These are phyloP conservation scores for Pisolithus sp. DNA, from an alignment of 768 basidiomycete species.

Conservation along the genomic window DNA sequence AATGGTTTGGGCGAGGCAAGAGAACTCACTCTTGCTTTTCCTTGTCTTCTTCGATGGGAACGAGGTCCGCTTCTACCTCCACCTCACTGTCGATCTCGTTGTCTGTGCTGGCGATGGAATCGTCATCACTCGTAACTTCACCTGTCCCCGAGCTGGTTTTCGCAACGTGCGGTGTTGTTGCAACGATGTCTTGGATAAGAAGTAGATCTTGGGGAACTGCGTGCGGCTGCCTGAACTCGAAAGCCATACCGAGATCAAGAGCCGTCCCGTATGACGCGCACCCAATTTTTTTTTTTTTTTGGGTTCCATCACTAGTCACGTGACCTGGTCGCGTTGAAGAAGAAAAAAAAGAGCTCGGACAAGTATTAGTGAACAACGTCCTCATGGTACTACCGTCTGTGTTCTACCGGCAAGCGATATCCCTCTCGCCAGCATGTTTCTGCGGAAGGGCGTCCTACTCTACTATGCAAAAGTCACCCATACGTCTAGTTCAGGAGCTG, in stretches of 20 bases:
- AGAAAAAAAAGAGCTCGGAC: background rate
- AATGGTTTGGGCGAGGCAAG: no score
- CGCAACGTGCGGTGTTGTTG: constrained; percentile 19
- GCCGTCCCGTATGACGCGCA: background rate
- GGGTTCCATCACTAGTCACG: constrained; percentile 16
- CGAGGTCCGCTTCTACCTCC: constrained; percentile 65
- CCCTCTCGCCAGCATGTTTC: background rate
- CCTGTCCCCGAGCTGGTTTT: background rate
- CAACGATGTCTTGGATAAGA: constrained; percentile 64
- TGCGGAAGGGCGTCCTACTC: constrained; percentile 37
- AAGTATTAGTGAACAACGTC: background rate
- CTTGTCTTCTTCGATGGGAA: constrained; percentile 36
- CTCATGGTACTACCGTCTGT: constrained; percentile 12
- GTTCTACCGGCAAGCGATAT: constrained; percentile 2
- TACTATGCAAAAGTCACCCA: constrained; percentile 50
- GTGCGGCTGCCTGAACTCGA: constrained; percentile 54
- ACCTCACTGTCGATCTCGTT: constrained; percentile 56
- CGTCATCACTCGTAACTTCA: constrained; percentile 29
- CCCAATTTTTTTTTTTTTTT: background rate
- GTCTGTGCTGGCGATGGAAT: constrained; percentile 48
- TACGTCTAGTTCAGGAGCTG: constrained; percentile 80
- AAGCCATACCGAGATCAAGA: constrained; percentile 14
- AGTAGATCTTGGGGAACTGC: constrained; percentile 66
- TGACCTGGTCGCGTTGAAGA: constrained; percentile 5
- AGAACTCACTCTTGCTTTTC: constrained; percentile 9